Conservation (phyloP, 1,284 basidiomycete genomes). For the Porodaedalea pini region DNA sequence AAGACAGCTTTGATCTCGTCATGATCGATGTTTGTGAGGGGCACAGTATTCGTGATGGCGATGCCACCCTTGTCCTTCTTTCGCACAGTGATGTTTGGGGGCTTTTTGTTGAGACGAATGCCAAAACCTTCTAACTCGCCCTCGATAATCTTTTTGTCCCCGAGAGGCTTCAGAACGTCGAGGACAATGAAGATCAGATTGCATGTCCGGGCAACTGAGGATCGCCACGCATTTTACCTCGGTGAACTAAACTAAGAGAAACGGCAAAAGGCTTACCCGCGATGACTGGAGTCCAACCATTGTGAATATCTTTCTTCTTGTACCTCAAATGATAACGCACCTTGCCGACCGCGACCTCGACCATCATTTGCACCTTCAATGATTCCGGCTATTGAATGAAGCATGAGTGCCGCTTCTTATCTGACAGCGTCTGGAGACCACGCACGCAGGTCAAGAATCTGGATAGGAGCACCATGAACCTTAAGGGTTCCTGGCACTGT, state of each 20-base stretch:
- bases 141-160: conserved; percentile 91
- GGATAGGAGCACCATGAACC: conserved; percentile 91
- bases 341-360: conserved; percentile 96
- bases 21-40: conserved; percentile 93
- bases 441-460: conserved; percentile 81
- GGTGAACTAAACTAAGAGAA: background rate
- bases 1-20: conserved; percentile 97
- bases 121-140: conserved; percentile 95
- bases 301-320: conserved; percentile 6
- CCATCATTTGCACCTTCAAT: conserved; percentile 99
- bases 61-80: conserved; percentile 96
- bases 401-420: background rate
- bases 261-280: conserved; percentile 59
- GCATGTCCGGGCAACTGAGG: conserved; percentile 89
- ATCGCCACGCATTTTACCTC: conserved; percentile 17
- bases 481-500: conserved; percentile 95
- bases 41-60: conserved; percentile 92
- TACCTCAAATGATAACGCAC: conserved; percentile 34
- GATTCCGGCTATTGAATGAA: conserved; percentile 72
- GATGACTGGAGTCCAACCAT: conserved; percentile 48
- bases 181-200: conserved; percentile 99
- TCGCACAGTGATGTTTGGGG: conserved; percentile 84
- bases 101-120: conserved; percentile 93
- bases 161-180: conserved; percentile 95
- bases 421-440: conserved; percentile 19